phyloP scores from a whole-genome alignment of 2,329 filamentous ascomycete species.

The Penicillium sp. region DNA sequence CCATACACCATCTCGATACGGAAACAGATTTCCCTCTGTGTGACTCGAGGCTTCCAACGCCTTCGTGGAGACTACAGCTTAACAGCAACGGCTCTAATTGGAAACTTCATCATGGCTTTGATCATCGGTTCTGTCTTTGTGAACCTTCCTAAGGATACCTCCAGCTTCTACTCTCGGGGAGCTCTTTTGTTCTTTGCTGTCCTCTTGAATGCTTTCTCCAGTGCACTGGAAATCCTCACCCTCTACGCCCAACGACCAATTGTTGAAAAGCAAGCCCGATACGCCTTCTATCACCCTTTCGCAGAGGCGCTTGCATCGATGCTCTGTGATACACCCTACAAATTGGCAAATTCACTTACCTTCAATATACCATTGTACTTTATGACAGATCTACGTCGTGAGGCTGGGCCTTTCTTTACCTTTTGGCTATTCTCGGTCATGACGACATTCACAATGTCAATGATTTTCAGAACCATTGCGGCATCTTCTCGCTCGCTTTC shows the following conservation, averaged over 20 bases:
- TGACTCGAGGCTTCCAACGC: background rate
- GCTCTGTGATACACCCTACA: constrained; percentile 82
- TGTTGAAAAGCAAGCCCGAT: constrained; percentile 83
- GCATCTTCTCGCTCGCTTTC: constrained; percentile 67
- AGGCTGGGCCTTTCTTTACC: constrained; percentile 77
- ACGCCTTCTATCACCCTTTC: constrained; percentile 85
- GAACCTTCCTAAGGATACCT: constrained; percentile 63
- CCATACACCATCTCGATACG: background rate
- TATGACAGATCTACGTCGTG: constrained; percentile 75
- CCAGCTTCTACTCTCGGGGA: constrained; percentile 71
- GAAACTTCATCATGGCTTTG: constrained; percentile 69
- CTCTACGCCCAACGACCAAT: constrained; percentile 87
- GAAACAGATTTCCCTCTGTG: background rate
- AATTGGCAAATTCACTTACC: constrained; percentile 67
- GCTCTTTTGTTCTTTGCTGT: constrained; percentile 80
- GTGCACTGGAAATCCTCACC: constrained; percentile 69
- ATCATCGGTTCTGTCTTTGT: constrained; percentile 78
- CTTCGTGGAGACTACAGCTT: constrained; percentile 48
- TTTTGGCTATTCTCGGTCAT: constrained; percentile 74
- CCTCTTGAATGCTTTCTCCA: constrained; percentile 76
- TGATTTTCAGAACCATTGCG: constrained; percentile 81
- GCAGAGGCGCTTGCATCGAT: constrained; percentile 86
- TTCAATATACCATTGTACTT: constrained; percentile 87
- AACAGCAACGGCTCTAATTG: constrained; percentile 60
- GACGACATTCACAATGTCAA: constrained; percentile 75